phyloP scores from a whole-genome alignment of 495 filamentous ascomycete species.

The Lophiotrema nucula region DNA sequence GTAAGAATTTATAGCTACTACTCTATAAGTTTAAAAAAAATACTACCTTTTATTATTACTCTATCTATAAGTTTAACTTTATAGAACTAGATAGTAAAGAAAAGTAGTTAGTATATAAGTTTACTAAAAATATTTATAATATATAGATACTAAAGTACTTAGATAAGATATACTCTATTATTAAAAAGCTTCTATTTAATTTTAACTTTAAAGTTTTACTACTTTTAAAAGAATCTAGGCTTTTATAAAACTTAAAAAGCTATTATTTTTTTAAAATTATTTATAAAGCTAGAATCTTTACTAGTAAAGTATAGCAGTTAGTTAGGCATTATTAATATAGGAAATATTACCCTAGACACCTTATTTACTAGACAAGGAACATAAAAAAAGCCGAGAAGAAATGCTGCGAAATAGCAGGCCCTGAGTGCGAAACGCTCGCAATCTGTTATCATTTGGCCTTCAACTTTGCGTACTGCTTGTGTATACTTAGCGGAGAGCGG shows the following conservation, averaged over 20 bases:
- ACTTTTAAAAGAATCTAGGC: neutral
- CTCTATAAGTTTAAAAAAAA: neutral
- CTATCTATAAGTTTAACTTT: conserved; percentile 2
- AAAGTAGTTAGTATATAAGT: conserved; percentile 14
- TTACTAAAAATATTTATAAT: conserved; percentile 13
- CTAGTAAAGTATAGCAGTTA: conserved; percentile 6
- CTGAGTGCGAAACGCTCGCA: conserved; percentile 9
- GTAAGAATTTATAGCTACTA: conserved; percentile 31
- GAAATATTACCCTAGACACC: conserved; percentile 14
- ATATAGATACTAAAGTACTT: conserved; percentile 14
- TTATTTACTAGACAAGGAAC: conserved; percentile 17
- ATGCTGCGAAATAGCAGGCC: conserved; percentile 8
- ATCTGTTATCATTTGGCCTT: conserved; percentile 18
- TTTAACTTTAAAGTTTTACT: conserved; percentile 18
- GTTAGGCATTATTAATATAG: conserved; percentile 3
- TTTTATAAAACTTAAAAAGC: too few species aligned
- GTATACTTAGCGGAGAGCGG: conserved; percentile 12
- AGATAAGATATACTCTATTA: conserved; percentile 8
- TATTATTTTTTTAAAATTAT: conserved; percentile 8
- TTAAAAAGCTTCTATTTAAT: conserved; percentile 4
- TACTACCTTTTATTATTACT: conserved; percentile 16
- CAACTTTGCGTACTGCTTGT: conserved; percentile 11
- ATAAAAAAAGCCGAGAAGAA: conserved; percentile 15
- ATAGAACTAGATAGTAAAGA: neutral
- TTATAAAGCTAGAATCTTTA: conserved; percentile 13